Base-by-base conservation (phyloP, 2,329 filamentous ascomycete species). In the Fusarium chlamydosporum region DNA sequence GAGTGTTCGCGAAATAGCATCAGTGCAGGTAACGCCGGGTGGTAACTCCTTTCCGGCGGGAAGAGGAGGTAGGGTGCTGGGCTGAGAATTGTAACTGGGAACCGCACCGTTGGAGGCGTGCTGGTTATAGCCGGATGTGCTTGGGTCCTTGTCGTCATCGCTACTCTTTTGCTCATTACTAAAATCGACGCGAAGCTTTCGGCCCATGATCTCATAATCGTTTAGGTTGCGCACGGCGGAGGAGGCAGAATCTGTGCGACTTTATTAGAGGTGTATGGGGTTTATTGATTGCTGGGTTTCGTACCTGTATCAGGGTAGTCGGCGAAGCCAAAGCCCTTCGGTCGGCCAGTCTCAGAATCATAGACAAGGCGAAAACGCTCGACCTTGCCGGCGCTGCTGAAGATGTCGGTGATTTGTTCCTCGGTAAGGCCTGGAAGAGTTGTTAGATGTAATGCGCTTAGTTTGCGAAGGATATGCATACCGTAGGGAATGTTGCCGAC, bases 241-340 rank as follows among this genome's bases (percentile, higher is more conserved):
- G 37, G 95, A 93, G 33, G 96, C 96, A 27, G 94, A 90, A 74
- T 91, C 88, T 89, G 40, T 10, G 34, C 27, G 15, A 7, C 7
- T 34, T 6, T 7, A 58, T 76, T 50, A 78, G 72, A 56, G 23
- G 33, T 3, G 41, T 27, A 27, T 35, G 9, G 16, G 12, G 3
- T n/a, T 26, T 15, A 31, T 29, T 16, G 7, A 40, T n/a, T 9
- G 6, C 20, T 23, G 16, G 10, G 18, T 43, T 62, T 79, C 35
- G 35, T 86, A 87, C 97, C 95, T 62, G 92, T 90, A 76, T 98
- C 96, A 56, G 93, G 92, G 77, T 97, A 99, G 78, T 98, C 95
- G 75, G 94, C 92, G 75, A 98, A 99, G 35, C 96, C 96, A 78
- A 97, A 99, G 18, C 96, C 96, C 80, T 97, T 98, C 1, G 96